Base-by-base conservation (phyloP, 768 basidiomycete species). In the Filobasidium wieringae region DNA sequence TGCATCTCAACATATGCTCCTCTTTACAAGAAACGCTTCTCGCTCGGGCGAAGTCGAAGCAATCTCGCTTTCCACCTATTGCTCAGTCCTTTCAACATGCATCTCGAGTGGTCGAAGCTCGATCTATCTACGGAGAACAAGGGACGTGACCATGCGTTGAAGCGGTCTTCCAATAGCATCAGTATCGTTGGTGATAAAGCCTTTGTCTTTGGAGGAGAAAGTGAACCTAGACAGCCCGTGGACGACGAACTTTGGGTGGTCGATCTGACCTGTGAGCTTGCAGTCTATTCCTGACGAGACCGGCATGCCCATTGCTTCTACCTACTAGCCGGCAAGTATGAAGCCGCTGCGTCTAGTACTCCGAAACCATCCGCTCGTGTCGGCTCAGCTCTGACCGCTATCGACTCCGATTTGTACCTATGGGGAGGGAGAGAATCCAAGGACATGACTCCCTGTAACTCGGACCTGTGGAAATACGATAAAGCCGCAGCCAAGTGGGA, bases 361-460 rank as follows among this genome's bases (percentile, higher is more conserved):
- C 24, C 49, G 15, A 60, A 54, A 55, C 58, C 75, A n/a, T 58
- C 69, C n/a, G 43, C 47, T 51, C 19, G 70, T 51, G 68, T 70
- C 40, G 61, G 73, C 31, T 27, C 62, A 1, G 59, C 69, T 60
- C 6, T 49, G 22, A 47, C 41, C 19, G 43, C 43, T n/a, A 17
- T 22, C 5, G 37, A 22, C 3, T 22, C 51, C 17, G 51, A 41
- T 15, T 53, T 77, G 34, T 76, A 76, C 59, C 49, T 78, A 41
- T 79, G 77, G 75, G 78, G 78, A 7, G 78, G 79, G 0, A 71
- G 78, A 14, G 76, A 77, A 4, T 77, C 75, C 1, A 64, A 67
- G 17, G 72, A 74, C 29, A 74, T 75, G 76, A 63, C 68, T 1
- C 74, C 76, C 3, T 66, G 78, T 29, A 63, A 65, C 55, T 61